Evolutionary conservation across 2,329 filamentous ascomycete species (phyloP).

Genomic region (Fusarium nodosum): DNA sequence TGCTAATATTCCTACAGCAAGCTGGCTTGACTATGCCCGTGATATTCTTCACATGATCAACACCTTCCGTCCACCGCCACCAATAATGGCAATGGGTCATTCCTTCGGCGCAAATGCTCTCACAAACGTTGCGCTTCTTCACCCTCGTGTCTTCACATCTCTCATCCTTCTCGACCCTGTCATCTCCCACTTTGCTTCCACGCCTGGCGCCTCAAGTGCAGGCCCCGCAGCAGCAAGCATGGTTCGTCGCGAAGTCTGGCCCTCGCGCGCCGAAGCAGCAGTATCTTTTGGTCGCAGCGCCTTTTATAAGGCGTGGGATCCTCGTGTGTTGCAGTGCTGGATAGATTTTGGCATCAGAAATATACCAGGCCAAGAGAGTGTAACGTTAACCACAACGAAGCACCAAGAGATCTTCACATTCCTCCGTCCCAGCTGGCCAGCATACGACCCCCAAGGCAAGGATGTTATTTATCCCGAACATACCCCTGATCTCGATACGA

Average conservation of each 20-base stretch:
- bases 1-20: conserved; percentile 50
- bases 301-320: conserved; percentile 88
- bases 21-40: conserved; percentile 87
- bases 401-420: conserved; percentile 86
- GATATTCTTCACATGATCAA: conserved; percentile 91
- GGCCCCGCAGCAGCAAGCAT: conserved; percentile 73
- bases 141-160: conserved; percentile 83
- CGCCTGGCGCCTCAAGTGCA: conserved; percentile 53
- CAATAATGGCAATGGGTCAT: conserved; percentile 87
- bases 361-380: conserved; percentile 61
- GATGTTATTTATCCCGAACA: conserved; percentile 57
- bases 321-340: conserved; percentile 75
- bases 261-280: conserved; percentile 77
- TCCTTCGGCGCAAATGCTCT: conserved; percentile 87
- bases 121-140: conserved; percentile 77
- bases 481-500: conserved; percentile 62
- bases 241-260: conserved; percentile 84
- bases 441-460: conserved; percentile 56
- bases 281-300: conserved; percentile 72
- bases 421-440: conserved; percentile 70
- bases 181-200: conserved; percentile 66
- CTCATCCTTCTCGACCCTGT: conserved; percentile 89
- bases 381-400: conserved; percentile 84
- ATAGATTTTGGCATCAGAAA: conserved; percentile 80
- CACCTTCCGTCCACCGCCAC: conserved; percentile 82